Conservation (phyloP, 148 eudicot species). For the Rhododendron ovatum region DNA sequence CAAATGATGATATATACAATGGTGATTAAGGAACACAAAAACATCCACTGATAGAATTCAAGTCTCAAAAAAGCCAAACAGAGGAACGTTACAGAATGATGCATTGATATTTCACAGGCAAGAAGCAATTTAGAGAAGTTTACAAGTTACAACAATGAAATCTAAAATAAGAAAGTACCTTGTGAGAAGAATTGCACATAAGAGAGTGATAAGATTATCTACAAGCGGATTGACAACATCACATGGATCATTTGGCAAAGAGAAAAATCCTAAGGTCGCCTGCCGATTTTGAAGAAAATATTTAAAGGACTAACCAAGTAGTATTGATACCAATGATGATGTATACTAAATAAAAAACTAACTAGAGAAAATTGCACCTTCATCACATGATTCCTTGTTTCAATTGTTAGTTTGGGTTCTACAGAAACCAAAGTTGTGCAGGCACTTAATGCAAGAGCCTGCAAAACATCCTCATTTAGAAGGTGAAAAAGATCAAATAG, state of each 20-base stretch:
- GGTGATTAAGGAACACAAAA: not conserved
- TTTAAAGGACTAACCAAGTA: not conserved
- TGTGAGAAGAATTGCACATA: conserved; percentile 80
- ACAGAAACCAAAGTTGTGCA: conserved; percentile 98
- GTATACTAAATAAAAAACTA: not conserved
- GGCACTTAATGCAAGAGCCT: conserved; percentile 98
- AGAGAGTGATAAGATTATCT: conserved; percentile 77
- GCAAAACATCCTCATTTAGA: conserved; percentile 19
- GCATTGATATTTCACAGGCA: not conserved
- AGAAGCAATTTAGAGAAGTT: not conserved
- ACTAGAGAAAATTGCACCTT: conserved; percentile 46
- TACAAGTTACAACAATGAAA: not conserved
- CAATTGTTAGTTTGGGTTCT: conserved; percentile 86
- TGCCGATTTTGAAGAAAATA: conserved; percentile 27
- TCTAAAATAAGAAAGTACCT: conserved; percentile 42
- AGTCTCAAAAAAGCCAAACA: not conserved
- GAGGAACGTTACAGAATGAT: not conserved
- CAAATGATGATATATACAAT: not conserved
- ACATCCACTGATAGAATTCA: not conserved
- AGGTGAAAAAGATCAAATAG: not conserved
- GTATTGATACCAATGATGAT: not conserved
- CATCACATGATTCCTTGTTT: conserved; percentile 81
- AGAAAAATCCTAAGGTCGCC: conserved; percentile 92
- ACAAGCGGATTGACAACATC: conserved; percentile 71
- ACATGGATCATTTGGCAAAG: conserved; percentile 81